Evolutionary conservation across 1,139 yeast species (phyloP), one percentile per base, ranked within the genome.

Genomic region (Geotrichum bryndzae): DNA sequence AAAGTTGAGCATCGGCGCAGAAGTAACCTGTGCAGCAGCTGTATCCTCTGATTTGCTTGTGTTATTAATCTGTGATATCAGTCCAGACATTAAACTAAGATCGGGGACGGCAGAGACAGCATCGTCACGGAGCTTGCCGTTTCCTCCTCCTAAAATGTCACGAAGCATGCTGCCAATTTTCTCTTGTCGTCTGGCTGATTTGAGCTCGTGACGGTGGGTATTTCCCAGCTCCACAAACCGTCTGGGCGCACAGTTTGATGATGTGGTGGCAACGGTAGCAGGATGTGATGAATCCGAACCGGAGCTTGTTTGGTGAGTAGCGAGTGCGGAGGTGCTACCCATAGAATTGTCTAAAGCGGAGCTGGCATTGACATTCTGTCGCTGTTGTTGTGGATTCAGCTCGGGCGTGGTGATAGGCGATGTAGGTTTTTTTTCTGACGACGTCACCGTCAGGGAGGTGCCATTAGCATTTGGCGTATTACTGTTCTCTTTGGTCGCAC

Each of bases 71-170:
- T 62, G 61, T 27, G 61, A 59, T 29, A 91, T 86, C 63, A 90
- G 81, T 0, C 96, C 92, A 15, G 94, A 86, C 74, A 92, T 85
- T 60, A 92, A 79, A 11, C 96, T 86, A 13, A 58, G 76, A 65
- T 86, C 88, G 0, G 96, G 95, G n/a, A 90, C 88, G 0, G 96
- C 96, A 59, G 88, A 82, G 58, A 87, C 85, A 1, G 96, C 96
- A 68, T 85, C 94, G 68, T 86, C 90, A 59, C 96, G 79, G 48
- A 88, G 79, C 72, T 87, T 88, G 41, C 13, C 41, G 69, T 88
- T 88, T 11, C 92, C 91, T 31, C 70, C 61, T 53, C 74, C 94
- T 64, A 92, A 76, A 66, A 90, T 80, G 70, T 90, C 96, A 68
- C 90, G 90, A 67, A 94, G 80, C 96, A 92, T 89, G 65, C 86